Percentiles rank a stretch among this genome's conserved stretches.
Evolutionary conservation across 2,329 filamentous ascomycete species (phyloP).

Genomic region (Tolypocladium endophyticum): DNA sequence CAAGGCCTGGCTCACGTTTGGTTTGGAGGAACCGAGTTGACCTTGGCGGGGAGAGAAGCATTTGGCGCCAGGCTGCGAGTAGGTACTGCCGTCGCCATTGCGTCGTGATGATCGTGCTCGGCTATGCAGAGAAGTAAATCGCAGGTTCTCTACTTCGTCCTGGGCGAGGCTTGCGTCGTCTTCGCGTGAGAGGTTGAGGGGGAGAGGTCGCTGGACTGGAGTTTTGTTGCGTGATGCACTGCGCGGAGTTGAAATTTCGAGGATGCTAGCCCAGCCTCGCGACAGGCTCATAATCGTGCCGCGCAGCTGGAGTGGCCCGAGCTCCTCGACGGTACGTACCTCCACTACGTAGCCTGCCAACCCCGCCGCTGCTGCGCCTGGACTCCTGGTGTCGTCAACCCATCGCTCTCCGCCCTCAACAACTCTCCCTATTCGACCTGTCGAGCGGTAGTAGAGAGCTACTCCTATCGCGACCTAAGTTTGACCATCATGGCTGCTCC

Average conservation of each 20-base stretch:
- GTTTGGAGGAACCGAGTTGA: constrained; percentile 52
- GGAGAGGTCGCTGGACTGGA: neutral
- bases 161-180: neutral
- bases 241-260: neutral
- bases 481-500: constrained; percentile 60
- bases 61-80: constrained; percentile 29
- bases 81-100: constrained; percentile 27
- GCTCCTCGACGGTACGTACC: neutral
- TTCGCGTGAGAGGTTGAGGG: neutral
- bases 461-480: constrained; percentile 30
- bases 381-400: neutral
- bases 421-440: neutral
- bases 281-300: neutral
- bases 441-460: constrained; percentile 87
- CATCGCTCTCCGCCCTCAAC: neutral
- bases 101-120: constrained; percentile 2
- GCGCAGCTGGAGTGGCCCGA: neutral
- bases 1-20: constrained; percentile 52
- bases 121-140: neutral
- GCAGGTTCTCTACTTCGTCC: neutral
- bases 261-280: neutral
- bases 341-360: neutral
- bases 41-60: constrained; percentile 36
- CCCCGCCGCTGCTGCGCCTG: neutral
- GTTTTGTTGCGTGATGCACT: neutral